Percentiles rank a stretch among this genome's conserved stretches.
Conservation (phyloP, 2,329 filamentous ascomycete genomes). For the Botrytis fragariae region DNA sequence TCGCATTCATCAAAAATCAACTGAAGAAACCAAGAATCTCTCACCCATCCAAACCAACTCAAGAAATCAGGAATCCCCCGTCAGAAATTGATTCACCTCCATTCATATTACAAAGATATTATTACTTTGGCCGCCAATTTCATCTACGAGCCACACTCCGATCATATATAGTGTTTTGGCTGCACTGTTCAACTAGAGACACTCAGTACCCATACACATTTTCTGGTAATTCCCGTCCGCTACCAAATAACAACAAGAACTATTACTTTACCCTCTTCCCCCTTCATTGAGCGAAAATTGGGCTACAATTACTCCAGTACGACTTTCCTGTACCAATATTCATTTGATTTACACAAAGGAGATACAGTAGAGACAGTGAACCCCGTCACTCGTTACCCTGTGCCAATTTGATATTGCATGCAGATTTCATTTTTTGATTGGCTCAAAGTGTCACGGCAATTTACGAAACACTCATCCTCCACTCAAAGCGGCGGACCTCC, state of each 20-base stretch:
- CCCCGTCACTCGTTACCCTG: slow-evolving; percentile 17
- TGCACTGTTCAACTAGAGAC: slow-evolving; percentile 3
- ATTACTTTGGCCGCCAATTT: not conserved
- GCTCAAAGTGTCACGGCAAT: slow-evolving; percentile 19
- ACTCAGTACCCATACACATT: not conserved
- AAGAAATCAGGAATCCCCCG: not conserved
- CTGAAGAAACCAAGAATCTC: not conserved
- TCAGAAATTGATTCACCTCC: not conserved
- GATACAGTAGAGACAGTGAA: not conserved
- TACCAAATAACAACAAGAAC: not conserved
- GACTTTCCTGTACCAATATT: not conserved
- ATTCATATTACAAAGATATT: not conserved
- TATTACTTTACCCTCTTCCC: not conserved
- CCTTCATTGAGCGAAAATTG: not conserved
- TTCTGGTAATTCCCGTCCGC: not conserved
- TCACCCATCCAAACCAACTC: not conserved
- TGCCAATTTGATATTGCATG: slow-evolving; percentile 20
- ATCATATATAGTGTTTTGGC: not conserved
- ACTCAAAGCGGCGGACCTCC: slow-evolving; percentile 20
- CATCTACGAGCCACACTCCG: not conserved
- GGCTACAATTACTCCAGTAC: not conserved
- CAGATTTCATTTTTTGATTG: slow-evolving; percentile 17
- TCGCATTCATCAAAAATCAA: not conserved
- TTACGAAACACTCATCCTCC: slow-evolving; percentile 21
- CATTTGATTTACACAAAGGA: not conserved